Evolutionary conservation across 73 alveolate genomes (phyloP).

Genomic region (Tetrahymena malaccensis): DNA sequence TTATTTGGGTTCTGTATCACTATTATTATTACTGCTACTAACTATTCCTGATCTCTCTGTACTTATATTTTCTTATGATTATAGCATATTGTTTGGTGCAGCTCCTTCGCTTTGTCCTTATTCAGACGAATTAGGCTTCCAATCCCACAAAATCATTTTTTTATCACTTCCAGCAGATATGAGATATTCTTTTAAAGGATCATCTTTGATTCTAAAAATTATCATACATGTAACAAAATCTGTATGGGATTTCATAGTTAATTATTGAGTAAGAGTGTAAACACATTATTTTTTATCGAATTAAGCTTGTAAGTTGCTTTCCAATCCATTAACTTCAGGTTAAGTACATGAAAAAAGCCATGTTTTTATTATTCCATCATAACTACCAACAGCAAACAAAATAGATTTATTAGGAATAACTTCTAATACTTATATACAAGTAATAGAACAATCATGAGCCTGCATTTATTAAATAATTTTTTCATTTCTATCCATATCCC

Average conservation of each 20-base stretch:
- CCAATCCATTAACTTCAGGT: not conserved
- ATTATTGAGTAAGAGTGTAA: not conserved
- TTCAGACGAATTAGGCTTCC: not conserved
- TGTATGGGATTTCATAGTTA: not conserved
- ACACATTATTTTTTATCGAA: not conserved
- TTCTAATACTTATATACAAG: not conserved
- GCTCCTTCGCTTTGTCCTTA: not conserved
- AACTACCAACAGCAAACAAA: not conserved
- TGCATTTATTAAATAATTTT: not conserved
- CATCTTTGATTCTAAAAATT: not conserved
- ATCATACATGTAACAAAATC: not conserved
- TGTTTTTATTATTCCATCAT: not conserved
- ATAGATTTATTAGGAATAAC: not conserved
- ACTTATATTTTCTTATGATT: not conserved
- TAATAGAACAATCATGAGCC: not conserved
- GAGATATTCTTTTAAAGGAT: not conserved
- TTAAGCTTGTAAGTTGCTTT: not conserved
- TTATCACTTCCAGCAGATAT: not conserved
- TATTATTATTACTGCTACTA: not conserved
- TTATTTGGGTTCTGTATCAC: not conserved
- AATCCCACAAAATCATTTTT: not conserved
- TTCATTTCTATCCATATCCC: not conserved
- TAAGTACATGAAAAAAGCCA: not conserved
- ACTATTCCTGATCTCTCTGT: not conserved
- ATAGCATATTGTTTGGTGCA: not conserved